A percentile compares a stretch with the other conserved stretches of the same genome.
phyloP scores from a whole-genome alignment of 192 early-diverging fungal genomes.

The Lobosporangium transversale region DNA sequence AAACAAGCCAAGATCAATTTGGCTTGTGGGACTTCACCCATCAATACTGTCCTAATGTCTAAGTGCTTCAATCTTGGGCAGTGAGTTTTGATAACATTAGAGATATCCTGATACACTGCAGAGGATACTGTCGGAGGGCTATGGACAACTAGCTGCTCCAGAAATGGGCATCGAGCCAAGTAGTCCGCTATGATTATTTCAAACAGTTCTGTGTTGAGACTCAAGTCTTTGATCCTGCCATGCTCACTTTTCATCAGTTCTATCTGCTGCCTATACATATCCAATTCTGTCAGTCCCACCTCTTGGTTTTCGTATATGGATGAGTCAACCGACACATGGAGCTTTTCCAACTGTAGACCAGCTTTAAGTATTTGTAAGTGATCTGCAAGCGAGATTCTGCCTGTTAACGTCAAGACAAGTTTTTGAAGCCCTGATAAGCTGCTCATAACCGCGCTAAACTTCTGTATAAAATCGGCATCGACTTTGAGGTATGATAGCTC shows the following conservation, averaged over 20 bases:
- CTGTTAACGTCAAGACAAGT: neutral
- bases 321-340: constrained; percentile 1
- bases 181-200: neutral
- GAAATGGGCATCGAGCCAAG: neutral
- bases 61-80: constrained; percentile 2
- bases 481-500: constrained; percentile 1
- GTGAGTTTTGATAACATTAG: neutral
- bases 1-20: neutral
- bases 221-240: constrained; percentile 11
- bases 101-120: neutral
- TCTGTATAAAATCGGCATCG: neutral
- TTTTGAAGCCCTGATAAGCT: neutral
- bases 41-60: neutral
- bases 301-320: neutral
- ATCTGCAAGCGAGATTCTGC: neutral
- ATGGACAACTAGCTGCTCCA: neutral
- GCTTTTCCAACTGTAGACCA: neutral
- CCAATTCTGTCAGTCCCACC: neutral
- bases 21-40: neutral
- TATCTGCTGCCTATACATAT: neutral
- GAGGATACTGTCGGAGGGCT: neutral
- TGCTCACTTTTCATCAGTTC: neutral
- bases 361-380: neutral
- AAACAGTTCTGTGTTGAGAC: constrained; percentile 2
- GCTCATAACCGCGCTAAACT: neutral